A percentile compares a stretch with the other conserved stretches of the same genome.
These are phyloP conservation scores for Prunus davidiana DNA, from an alignment of 306 rosid genomes.

Conservation along the genomic window DNA sequence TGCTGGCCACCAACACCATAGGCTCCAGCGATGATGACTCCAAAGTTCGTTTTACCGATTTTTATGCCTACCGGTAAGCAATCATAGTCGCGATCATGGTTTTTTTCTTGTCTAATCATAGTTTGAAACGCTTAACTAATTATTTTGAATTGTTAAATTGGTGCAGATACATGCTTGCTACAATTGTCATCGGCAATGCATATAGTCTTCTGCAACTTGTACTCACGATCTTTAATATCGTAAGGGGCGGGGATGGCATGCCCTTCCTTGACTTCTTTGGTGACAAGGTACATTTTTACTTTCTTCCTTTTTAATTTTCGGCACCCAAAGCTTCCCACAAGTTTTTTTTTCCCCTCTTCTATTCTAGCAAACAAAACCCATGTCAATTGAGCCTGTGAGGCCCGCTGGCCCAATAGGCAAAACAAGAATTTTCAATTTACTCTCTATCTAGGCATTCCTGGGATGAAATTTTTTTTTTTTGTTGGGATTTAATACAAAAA, in stretches of 20 bases:
- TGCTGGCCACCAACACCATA: constrained; percentile 25
- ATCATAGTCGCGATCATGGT: no score
- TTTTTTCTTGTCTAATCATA: no score
- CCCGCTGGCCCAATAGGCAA: no score
- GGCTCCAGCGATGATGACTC: accelerated
- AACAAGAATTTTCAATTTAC: no score
- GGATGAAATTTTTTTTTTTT: no score
- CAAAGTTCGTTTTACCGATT: constrained; percentile 26
- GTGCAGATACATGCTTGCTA: constrained; percentile 51
- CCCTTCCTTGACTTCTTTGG: constrained; percentile 54
- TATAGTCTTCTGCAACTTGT: constrained; percentile 48
- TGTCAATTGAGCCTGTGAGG: no score
- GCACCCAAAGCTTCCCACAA: neutral
- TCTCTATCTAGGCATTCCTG: no score
- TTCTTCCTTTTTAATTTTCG: neutral
- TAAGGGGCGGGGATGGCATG: constrained; percentile 23
- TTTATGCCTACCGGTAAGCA: constrained; percentile 40
- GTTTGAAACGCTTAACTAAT: neutral
- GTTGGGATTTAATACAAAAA: neutral
- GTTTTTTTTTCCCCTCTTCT: no score
- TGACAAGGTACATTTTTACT: constrained; percentile 47
- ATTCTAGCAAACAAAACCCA: no score
- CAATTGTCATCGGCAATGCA: constrained; percentile 45
- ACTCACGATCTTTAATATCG: constrained; percentile 30
- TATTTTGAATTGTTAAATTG: neutral